A percentile compares a stretch with the other conserved stretches of the same genome.
These are phyloP conservation scores for Mayamaea pseudoterrestris DNA, from an alignment of 108 stramenopile genomes.

Conservation along the genomic window DNA sequence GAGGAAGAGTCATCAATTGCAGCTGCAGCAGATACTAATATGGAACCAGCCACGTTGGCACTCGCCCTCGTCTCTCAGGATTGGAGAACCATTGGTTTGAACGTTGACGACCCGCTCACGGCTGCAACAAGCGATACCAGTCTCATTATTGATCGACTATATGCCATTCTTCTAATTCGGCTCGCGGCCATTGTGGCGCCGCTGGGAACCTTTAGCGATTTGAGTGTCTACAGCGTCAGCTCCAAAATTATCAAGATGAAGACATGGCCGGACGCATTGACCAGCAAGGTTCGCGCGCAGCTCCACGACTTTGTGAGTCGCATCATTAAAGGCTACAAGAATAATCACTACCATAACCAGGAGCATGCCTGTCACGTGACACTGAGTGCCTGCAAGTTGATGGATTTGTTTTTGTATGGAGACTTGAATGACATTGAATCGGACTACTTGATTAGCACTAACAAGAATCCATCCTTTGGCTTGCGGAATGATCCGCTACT, in stretches of 20 bases:
- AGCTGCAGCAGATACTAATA: too few species aligned
- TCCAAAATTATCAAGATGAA: constrained; percentile 1
- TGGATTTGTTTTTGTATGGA: constrained; percentile 35
- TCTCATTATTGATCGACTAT: constrained; percentile 19
- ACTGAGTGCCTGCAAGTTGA: constrained; percentile 21
- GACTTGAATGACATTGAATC: too few species aligned
- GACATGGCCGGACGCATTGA: constrained; percentile 11
- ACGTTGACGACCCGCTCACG: not conserved
- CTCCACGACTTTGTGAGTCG: constrained; percentile 11
- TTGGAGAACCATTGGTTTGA: not conserved
- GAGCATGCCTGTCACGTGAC: constrained; percentile 50
- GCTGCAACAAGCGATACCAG: not conserved
- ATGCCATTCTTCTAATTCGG: constrained; percentile 24
- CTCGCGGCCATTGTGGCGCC: constrained; percentile 25
- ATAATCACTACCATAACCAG: constrained; percentile 22
- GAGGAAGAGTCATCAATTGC: too few species aligned
- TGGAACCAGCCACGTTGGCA: too few species aligned
- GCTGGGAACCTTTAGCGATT: constrained; percentile 6
- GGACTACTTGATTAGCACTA: constrained; percentile 7
- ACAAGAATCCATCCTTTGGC: constrained; percentile 23
- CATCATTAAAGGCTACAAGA: constrained; percentile 12
- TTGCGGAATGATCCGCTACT: constrained; percentile 30
- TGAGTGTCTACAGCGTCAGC: constrained; percentile 11
- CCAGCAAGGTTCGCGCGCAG: constrained; percentile 1
- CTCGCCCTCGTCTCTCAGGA: not conserved